Base-by-base conservation (phyloP, 1,139 yeast genomes). In the Neolecta irregularis region DNA sequence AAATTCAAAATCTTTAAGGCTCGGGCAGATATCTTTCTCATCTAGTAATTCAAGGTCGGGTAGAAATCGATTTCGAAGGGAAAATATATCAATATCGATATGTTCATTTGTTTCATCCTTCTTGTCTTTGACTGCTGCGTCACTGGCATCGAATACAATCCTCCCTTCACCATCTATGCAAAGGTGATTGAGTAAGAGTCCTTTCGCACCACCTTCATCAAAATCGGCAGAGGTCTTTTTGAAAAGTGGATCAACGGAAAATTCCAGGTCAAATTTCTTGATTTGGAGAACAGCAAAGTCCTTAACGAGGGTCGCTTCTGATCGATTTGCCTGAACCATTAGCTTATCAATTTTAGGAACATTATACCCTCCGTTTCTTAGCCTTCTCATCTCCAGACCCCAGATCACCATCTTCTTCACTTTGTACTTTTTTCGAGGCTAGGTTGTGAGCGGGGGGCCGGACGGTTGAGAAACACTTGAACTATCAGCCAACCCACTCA, bases 191-290 rank as follows among this genome's bases (percentile, higher is more conserved):
- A 81, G 57, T 34, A 85, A 58, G 39, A 85, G 59, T 36, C 93
- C 78, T 48, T 76, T 80, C 6, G 95, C 85, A 4, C 96, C 95
- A 24, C 95, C 94, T 57, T 85, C 94, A 53, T 85, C 95, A 49
- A 83, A 85, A 42, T 83, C 94, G 0, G 93, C 80, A 34, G 85
- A 63, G 34, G 92, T 85, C 49, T 81, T 81, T 44, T 80, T 76
- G 56, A 85, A 81, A 35, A 85, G 61, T 0, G 95, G 95, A 54
- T 85, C 95, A 34, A 81, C 76, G 6, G 75, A 67, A 20, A 79
- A 58, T 47, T 79, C 93, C 44, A 76, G 73, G 35, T 81, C 93
- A 30, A 78, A 58, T 44, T 75, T 72, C 51, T 75, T 77, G 41
- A 77, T 62, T 45, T 61, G 62, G n/a, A 83, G 62, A 15, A 68